Base-by-base conservation (phyloP, 73 alveolate genomes). In the Paramecium biaurelia region DNA sequence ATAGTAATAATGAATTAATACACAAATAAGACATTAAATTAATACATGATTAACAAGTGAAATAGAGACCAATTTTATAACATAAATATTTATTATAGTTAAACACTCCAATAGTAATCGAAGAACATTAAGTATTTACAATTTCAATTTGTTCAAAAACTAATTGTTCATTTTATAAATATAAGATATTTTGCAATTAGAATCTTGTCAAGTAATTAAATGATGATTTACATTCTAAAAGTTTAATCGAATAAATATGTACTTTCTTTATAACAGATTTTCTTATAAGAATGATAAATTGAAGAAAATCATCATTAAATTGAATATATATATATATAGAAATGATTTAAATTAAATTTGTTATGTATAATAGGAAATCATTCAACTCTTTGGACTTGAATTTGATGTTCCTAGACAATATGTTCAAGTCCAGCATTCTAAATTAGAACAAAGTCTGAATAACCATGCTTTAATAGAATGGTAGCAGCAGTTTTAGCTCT, bases 401-500 rank as follows among this genome's bases (percentile, higher is more conserved):
- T 26, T 63, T 63, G 45, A 32, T 63, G 84, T 63, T 63, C 84
- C 84, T 63, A 26, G 24, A 63, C 84, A 26, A 63, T 63, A n/a
- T 72, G 86, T 42, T 72, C 86, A 79, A 79, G 72, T 5, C 90
- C 90, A 24, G 76, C 90, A 79, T 79, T 79, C 72, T 79, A 45
- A 15, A 79, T 23, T 3, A 79, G n/a, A 28, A 43, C 28, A 79
- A 79, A 79, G 32, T 79, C 76, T 7, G 45, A 79, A 79, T 70
- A 89, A 10, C 94, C 94, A 41, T 89, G 57, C 28, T 26, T 89
- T 63, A 30, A 38, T 47, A 89, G 34, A 14, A 89, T 35, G 20
- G 94, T 58, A 32, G 49, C 38, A 4, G 92, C 89, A 23, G 74
- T 70, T 63, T 70, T 89, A 26, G 94, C 85, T 89, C 94, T 89